phyloP scores from a whole-genome alignment of 2,329 filamentous ascomycete species.

The Helotiales sp. region DNA sequence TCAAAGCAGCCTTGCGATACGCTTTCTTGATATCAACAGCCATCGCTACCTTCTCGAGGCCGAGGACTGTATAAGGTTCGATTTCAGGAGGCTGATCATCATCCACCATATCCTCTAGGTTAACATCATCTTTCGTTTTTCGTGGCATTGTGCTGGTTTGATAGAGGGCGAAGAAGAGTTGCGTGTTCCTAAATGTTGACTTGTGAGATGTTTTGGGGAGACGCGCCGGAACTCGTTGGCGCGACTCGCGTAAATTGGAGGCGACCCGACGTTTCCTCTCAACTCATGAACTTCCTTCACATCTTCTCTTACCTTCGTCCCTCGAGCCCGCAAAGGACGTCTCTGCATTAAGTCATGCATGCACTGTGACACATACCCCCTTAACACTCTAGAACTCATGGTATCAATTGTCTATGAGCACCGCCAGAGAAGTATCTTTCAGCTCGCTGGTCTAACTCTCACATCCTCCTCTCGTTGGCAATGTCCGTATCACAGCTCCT shows the following conservation, averaged over 20 bases:
- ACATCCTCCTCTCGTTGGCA: too few species aligned
- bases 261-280: too few species aligned
- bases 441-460: too few species aligned
- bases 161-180: neutral
- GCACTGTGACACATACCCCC: too few species aligned
- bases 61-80: conserved; percentile 79
- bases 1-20: conserved; percentile 88
- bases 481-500: too few species aligned
- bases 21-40: conserved; percentile 81
- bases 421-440: too few species aligned
- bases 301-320: too few species aligned
- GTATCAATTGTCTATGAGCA: too few species aligned
- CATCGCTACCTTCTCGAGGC: conserved; percentile 68
- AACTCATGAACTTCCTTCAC: too few species aligned
- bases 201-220: conserved; percentile 8
- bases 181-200: conserved; percentile 8
- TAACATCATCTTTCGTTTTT: conserved; percentile 18
- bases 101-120: conserved; percentile 28
- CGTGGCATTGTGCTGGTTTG: conserved; percentile 22
- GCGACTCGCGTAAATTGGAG: conserved; percentile 17
- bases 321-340: too few species aligned
- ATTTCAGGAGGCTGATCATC: conserved; percentile 40
- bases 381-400: too few species aligned
- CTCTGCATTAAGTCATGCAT: too few species aligned
- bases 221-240: conserved; percentile 15